Evolutionary conservation across 2,329 filamentous ascomycete genomes (phyloP), one percentile per base, ranked within the genome.

Genomic region (Colletotrichum sp.): DNA sequence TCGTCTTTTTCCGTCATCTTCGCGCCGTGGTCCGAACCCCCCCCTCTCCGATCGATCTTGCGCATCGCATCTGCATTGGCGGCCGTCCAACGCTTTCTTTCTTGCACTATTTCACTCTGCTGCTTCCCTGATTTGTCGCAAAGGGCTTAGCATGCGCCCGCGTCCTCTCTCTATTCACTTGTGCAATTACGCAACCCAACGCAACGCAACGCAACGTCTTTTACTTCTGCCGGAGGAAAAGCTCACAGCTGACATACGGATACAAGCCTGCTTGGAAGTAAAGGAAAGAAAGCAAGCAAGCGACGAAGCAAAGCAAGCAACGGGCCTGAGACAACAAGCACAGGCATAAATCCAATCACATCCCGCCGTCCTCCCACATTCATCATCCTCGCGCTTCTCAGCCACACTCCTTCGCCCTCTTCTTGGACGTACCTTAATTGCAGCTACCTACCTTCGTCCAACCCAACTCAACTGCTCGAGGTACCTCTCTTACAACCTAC

Each of bases 271-370:
- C 24, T n/a, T 62, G 24, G 18, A 18, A 32, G 16, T 30, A 26
- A 62, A 32, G n/a, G 44, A 22, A 48, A 48, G 9, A 22, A 48
- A 48, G 44, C n/a, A 48, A 48, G 16, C 36, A 18, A 39, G 44
- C 44, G 44, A 48, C 44, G 18, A 48, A 48, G 44, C 44, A 4
- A 18, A 63, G 30, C 28, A 36, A 64, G 22, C 30, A 36, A 52
- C 44, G 10, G 63, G 30, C 52, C 70, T 68, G 64, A 75, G 73
- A 75, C 73, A 72, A 75, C 73, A 72, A 55, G 30, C 63, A 64
- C 55, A 36, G 36, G 30, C 63, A 72, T 63, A 36, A 75, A 72
- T 36, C 72, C 68, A 75, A 68, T 68, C 68, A 64, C 30, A 28
- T 26, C 60, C 26, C 60, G 22, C 48, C 18, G 30, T 26, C 63